Conservation (phyloP, 140 eudicot species). For the Erigeron philadelphicus region DNA sequence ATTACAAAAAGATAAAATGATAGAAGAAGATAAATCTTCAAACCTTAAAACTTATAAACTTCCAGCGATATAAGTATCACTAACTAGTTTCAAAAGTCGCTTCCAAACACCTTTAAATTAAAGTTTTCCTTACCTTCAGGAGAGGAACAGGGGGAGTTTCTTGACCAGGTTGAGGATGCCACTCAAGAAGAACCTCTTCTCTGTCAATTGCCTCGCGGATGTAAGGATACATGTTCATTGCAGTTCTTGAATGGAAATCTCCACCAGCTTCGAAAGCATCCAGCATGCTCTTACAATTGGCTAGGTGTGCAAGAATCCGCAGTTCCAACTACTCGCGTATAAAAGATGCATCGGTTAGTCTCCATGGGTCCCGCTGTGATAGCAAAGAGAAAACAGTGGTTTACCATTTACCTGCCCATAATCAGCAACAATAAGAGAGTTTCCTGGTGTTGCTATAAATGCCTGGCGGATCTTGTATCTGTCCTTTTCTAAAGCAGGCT, state of each 20-base stretch:
- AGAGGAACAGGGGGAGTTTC: slow-evolving; percentile 97
- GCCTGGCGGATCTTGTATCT: slow-evolving; percentile 94
- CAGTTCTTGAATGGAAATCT: slow-evolving; percentile 97
- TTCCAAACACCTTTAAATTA: not conserved
- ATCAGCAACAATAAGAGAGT: slow-evolving; percentile 94
- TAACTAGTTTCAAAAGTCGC: too few relatives aligned
- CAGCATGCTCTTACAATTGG: slow-evolving; percentile 88
- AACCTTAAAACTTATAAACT: too few relatives aligned
- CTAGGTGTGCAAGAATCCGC: slow-evolving; percentile 95
- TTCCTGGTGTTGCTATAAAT: slow-evolving; percentile 86
- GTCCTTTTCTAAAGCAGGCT: slow-evolving; percentile 95
- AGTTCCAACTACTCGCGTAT: slow-evolving; percentile 66
- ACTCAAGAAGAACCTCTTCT: slow-evolving; percentile 76
- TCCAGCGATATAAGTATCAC: too few relatives aligned
- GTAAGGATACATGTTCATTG: slow-evolving; percentile 95
- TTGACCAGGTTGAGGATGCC: slow-evolving; percentile 90
- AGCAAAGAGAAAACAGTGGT: not conserved
- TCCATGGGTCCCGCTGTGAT: not conserved
- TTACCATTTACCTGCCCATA: slow-evolving; percentile 73
- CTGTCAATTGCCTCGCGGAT: slow-evolving; percentile 76
- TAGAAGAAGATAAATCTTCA: too few relatives aligned
- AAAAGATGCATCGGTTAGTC: not conserved
- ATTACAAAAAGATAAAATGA: too few relatives aligned
- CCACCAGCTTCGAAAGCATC: slow-evolving; percentile 96
- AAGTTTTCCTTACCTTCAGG: slow-evolving; percentile 49